Evolutionary conservation across 2,329 filamentous ascomycete species (phyloP), one percentile per base, ranked within the genome.

Genomic region (Sclerotinia sclerotiorum): DNA sequence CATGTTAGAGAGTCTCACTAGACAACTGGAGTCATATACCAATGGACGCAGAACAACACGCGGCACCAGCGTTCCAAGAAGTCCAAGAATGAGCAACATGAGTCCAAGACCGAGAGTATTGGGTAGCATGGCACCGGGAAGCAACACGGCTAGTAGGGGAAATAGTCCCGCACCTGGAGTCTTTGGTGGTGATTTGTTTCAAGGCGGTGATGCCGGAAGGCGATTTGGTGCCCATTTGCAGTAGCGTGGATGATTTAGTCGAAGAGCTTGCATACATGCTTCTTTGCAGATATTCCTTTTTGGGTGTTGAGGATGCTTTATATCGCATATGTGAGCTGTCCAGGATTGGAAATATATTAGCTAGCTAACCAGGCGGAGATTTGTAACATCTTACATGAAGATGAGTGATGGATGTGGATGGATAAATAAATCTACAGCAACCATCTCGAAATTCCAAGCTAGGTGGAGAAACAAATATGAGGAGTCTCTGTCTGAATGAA

Each of bases 31-130:
- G 74, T 78, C 70, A 74, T 73, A 70, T 35, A 76, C 52, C 76
- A 84, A 72, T 81, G 83, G 82, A 71, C 75, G 63, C 75, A 80
- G 73, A 74, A 69, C 68, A 7, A 76, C 74, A 2, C 72, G 77
- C 62, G 76, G 75, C 4, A 72, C 74, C 2, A 74, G 71, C 52
- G 71, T 74, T 4, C 76, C 77, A 5, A 65, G 74, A 10, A 77
- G 75, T 67, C 77, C 77, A 15, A 68, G 75, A 60, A 71, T 71
- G n/a, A 74, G 73, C 69, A 76, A 73, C 68, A 74, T 75, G 21
- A 66, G 68, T 35, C 68, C 57, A 46, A 69, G 70, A 35, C 57
- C 70, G 17, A 72, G 70, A 1, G 69, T 65, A 10, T 19, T 69
- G 7, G 72, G 69, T 32, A 67, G 66, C 15, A 63, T 70, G 35